These are phyloP conservation scores for Botrytis byssoidea DNA, from an alignment of 2,329 filamentous ascomycete genomes.

Conservation along the genomic window DNA sequence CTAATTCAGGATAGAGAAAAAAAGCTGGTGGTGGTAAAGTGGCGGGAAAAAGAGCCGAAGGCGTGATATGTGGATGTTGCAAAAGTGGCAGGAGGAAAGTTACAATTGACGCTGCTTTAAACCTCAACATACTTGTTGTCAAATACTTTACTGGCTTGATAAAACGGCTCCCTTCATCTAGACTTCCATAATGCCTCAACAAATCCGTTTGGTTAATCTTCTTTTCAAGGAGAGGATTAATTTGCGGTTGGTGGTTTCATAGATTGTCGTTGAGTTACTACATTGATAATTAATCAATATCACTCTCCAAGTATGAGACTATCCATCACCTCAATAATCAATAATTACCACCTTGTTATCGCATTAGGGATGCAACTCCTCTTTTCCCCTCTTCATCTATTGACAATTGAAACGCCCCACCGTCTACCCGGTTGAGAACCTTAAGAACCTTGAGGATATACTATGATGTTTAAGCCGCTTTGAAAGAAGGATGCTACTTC, in stretches of 20 bases:
- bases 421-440: background rate
- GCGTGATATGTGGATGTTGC: background rate
- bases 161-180: background rate
- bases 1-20: background rate
- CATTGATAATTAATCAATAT: background rate
- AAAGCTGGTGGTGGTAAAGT: background rate
- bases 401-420: background rate
- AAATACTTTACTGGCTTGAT: background rate
- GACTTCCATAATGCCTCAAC: background rate
- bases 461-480: background rate
- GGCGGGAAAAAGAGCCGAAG: background rate
- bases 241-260: background rate
- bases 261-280: background rate
- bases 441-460: background rate
- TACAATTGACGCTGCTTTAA: background rate
- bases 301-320: background rate
- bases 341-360: background rate
- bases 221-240: background rate
- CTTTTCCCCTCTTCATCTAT: background rate
- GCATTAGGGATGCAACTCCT: background rate
- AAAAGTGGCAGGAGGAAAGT: constrained; percentile 3
- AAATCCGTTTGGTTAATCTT: no score
- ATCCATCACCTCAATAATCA: background rate
- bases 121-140: no score
- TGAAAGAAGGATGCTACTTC: background rate